phyloP scores from a whole-genome alignment of 768 basidiomycete species.

The Kwoniella newhampshirensis region DNA sequence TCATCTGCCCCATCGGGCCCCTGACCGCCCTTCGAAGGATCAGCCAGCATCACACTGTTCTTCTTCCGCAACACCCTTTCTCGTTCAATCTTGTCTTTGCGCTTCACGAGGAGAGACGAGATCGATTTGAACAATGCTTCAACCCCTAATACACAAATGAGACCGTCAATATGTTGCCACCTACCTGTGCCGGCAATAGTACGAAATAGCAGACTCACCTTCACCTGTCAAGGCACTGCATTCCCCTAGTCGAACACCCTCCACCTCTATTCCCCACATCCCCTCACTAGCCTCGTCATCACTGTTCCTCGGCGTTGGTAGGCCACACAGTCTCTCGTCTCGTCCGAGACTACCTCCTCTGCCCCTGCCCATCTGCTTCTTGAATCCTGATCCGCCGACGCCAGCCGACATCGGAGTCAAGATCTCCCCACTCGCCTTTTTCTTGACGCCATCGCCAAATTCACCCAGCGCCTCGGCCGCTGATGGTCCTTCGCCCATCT shows the following conservation, averaged over 20 bases:
- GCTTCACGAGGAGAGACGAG: conserved; percentile 36
- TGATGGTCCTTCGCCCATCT: conserved; percentile 42
- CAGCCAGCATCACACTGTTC: conserved; percentile 43
- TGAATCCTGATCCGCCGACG: conserved; percentile 6
- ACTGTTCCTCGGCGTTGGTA: conserved; percentile 3
- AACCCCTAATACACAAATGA: conserved; percentile 30
- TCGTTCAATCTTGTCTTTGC: conserved; percentile 44
- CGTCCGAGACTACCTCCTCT: conserved; percentile 39
- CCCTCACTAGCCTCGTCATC: conserved; percentile 18
- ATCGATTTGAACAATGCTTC: conserved; percentile 44
- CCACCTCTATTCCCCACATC: conserved; percentile 42
- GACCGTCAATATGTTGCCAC: neutral
- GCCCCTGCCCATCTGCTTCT: conserved; percentile 17
- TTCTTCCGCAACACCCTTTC: conserved; percentile 37
- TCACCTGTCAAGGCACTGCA: conserved; percentile 42
- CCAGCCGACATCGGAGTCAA: conserved; percentile 14
- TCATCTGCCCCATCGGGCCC: neutral
- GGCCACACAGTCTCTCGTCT: conserved; percentile 36
- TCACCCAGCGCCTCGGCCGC: conserved; percentile 42
- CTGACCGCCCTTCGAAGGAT: conserved; percentile 23
- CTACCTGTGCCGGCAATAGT: neutral
- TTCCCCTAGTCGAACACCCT: conserved; percentile 42
- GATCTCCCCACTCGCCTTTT: conserved; percentile 35
- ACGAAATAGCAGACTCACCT: conserved; percentile 31
- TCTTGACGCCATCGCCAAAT: conserved; percentile 42